Conservation (phyloP, 148 eudicot genomes). For the Polygonum aviculare region DNA sequence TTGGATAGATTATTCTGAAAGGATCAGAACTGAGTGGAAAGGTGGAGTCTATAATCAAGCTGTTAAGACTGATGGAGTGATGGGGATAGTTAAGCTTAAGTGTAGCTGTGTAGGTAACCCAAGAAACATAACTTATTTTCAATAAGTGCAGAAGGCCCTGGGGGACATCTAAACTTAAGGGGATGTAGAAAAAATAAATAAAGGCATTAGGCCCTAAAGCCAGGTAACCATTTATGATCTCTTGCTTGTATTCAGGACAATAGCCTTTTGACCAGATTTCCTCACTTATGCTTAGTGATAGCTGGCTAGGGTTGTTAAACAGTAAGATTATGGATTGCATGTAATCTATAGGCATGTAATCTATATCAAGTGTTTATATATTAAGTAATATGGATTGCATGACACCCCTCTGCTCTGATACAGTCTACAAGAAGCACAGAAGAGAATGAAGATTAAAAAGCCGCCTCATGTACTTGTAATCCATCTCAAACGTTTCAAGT, state of each 20-base stretch:
- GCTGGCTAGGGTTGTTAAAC: background rate
- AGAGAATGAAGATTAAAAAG: constrained; percentile 89
- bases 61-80: background rate
- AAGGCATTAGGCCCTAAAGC: background rate
- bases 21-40: background rate
- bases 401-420: background rate
- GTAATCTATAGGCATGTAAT: too few species aligned
- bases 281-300: background rate
- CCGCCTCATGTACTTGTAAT: constrained; percentile 77
- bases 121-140: background rate
- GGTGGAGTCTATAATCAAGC: background rate
- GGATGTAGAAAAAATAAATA: too few species aligned
- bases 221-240: background rate
- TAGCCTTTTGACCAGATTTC: background rate
- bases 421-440: constrained; percentile 89
- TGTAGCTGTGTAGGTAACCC: background rate
- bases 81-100: background rate
- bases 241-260: background rate
- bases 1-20: background rate
- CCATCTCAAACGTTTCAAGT: constrained; percentile 77
- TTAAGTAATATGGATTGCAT: background rate
- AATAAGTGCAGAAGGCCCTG: background rate
- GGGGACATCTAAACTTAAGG: too few species aligned
- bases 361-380: too few species aligned
- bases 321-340: too few species aligned